Evolutionary conservation across 177 flowering plant genomes (phyloP), one percentile per base, ranked within the genome.

Genomic region (Tripterygium wilfordii): DNA sequence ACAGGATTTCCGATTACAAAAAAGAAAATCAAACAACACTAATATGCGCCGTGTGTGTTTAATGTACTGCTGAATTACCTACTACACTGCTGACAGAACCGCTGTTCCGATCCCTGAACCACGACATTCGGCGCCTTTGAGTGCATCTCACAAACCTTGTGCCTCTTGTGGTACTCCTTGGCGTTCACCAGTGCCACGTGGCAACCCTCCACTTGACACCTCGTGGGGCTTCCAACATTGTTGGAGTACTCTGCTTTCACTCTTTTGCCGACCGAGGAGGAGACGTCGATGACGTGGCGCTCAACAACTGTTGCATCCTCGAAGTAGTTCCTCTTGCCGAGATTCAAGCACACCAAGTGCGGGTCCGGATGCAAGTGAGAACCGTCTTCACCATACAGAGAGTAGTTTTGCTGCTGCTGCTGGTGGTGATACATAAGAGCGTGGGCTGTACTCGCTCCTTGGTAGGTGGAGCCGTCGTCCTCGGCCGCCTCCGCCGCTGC

Each of bases 191-290:
- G 65, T n/a, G 52, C 63, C 53, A 67, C 70, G 43, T 75, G 54
- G 59, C 91, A 83, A 1, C 91, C 91, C 41, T 83, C 87, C 24
- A 78, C 91, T 57, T 80, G 87, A 58, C 91, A 83, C 60, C 79
- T 74, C 23, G 85, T n/a, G n/a, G n/a, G n/a, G n/a, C n/a, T n/a
- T n/a, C n/a, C n/a, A n/a, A n/a, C n/a, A n/a, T n/a, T n/a, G n/a
- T n/a, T n/a, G n/a, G n/a, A n/a, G n/a, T n/a, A n/a, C n/a, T n/a
- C n/a, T n/a, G 67, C 39, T 33, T 66, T 61, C 12, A 80, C 78
- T 31, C 61, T 67, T 71, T 74, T 68, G 37, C 57, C 61, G 0
- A 35, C 10, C n/a, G n/a, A n/a, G n/a, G n/a, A n/a, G 39, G 66
- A 42, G 32, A 60, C 47, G 38, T 58, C 67, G 3, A 36, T 51